A percentile compares a stretch with the other conserved stretches of the same genome.
Evolutionary conservation across 2,329 filamentous ascomycete genomes (phyloP).

Genomic region (Colletotrichum acutatum): DNA sequence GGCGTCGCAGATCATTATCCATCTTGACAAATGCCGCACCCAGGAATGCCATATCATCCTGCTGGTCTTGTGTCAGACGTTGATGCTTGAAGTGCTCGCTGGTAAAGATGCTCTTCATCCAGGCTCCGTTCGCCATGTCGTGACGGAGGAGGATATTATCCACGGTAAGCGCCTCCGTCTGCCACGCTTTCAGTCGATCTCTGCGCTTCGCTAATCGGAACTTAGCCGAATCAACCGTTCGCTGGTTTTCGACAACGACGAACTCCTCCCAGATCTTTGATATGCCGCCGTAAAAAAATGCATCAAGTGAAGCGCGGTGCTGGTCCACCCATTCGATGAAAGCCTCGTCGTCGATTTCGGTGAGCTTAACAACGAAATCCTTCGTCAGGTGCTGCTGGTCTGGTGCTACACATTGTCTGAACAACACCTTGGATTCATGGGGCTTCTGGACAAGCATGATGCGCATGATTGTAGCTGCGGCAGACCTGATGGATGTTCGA

Average conservation of each 20-base stretch:
- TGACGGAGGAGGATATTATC: conserved; percentile 84
- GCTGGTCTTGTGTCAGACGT: conserved; percentile 88
- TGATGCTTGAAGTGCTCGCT: conserved; percentile 95
- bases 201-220: conserved; percentile 78
- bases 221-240: conserved; percentile 80
- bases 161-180: conserved; percentile 71
- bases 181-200: conserved; percentile 86
- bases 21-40: conserved; percentile 81
- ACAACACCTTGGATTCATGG: conserved; percentile 78
- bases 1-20: conserved; percentile 79
- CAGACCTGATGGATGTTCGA: conserved; percentile 73
- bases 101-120: conserved; percentile 95
- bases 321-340: conserved; percentile 91
- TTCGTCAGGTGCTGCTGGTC: conserved; percentile 78
- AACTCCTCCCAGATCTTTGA: conserved; percentile 90
- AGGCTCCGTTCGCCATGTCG: conserved; percentile 86
- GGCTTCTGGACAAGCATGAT: conserved; percentile 95
- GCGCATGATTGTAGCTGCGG: conserved; percentile 88
- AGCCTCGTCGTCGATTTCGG: conserved; percentile 87
- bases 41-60: conserved; percentile 86
- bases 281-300: conserved; percentile 83
- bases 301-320: conserved; percentile 81
- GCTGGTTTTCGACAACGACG: conserved; percentile 82
- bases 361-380: conserved; percentile 85
- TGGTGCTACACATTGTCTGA: conserved; percentile 76